These are phyloP conservation scores for Populus hybrid DNA, from an alignment of 441 rosid species.

Conservation along the genomic window DNA sequence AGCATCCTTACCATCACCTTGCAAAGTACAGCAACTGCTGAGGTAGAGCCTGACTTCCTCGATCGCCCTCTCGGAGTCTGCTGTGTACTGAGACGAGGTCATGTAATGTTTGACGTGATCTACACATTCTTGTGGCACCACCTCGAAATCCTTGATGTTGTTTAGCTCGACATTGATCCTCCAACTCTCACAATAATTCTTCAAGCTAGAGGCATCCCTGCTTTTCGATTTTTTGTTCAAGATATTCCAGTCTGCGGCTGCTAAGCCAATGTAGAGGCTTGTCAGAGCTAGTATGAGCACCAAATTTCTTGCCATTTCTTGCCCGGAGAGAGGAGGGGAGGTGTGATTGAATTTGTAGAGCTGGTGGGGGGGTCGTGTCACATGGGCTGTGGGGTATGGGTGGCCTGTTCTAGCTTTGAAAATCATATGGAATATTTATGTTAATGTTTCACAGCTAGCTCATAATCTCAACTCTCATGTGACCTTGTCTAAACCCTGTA, in stretches of 20 bases:
- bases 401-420: neutral
- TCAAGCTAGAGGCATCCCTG: conserved; percentile 19
- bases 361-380: conserved; percentile 4
- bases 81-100: conserved; percentile 51
- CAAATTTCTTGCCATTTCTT: conserved; percentile 37
- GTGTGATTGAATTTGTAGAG: neutral
- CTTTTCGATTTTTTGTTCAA: conserved; percentile 28
- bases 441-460: neutral
- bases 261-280: conserved; percentile 33
- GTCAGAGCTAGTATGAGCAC: conserved; percentile 28
- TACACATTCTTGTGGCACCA: conserved; percentile 66
- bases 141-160: conserved; percentile 65
- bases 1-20: conserved; percentile 69
- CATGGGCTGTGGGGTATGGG: conserved; percentile 11
- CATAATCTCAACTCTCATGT: neutral
- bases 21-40: conserved; percentile 36
- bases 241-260: conserved; percentile 75
- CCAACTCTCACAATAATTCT: conserved; percentile 86
- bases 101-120: conserved; percentile 60
- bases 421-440: neutral
- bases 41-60: conserved; percentile 56
- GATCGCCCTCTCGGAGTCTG: conserved; percentile 57
- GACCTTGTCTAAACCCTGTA: neutral
- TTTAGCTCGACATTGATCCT: conserved; percentile 77
- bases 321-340: neutral